Evolutionary conservation across 768 basidiomycete species (phyloP).

Genomic region (Daedalea quercina): DNA sequence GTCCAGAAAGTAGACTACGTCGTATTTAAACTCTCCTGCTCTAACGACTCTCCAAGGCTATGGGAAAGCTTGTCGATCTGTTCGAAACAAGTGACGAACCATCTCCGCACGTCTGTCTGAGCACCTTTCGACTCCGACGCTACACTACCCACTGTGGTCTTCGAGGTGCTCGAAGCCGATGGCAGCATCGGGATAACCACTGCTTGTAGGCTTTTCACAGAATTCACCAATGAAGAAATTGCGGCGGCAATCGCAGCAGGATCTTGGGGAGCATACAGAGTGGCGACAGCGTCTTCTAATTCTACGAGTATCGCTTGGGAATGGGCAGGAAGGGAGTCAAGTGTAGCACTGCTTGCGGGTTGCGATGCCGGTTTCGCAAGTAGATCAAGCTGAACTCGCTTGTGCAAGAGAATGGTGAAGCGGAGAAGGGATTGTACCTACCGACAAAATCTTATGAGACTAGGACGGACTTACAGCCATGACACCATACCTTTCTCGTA

Average conservation of each 20-base stretch:
- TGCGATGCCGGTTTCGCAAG: conserved; percentile 24
- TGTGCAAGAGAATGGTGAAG: conserved; percentile 54
- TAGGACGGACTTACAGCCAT: conserved; percentile 3
- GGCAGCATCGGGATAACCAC: conserved; percentile 22
- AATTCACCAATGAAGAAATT: conserved; percentile 29
- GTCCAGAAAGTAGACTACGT: conserved; percentile 3
- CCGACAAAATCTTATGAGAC: neutral
- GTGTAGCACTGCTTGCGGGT: conserved; percentile 13
- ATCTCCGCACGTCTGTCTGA: conserved; percentile 37
- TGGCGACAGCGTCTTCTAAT: conserved; percentile 62
- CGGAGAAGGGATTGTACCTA: conserved; percentile 59
- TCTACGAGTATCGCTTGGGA: conserved; percentile 48
- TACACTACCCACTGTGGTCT: conserved; percentile 14
- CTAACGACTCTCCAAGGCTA: conserved; percentile 8
- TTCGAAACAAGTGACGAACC: conserved; percentile 61
- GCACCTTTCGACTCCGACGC: conserved; percentile 6
- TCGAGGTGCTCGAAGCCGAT: neutral
- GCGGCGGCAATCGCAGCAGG: conserved; percentile 32
- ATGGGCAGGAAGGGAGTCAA: conserved; percentile 45
- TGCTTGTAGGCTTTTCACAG: conserved; percentile 31
- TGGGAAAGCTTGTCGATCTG: conserved; percentile 44
- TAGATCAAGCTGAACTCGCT: conserved; percentile 48
- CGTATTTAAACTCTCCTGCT: conserved; percentile 6
- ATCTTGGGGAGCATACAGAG: conserved; percentile 61
- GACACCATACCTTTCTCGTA: conserved; percentile 45